These are phyloP conservation scores for Berkeleyomyces basicola DNA, from an alignment of 2,329 filamentous ascomycete species.

Conservation along the genomic window DNA sequence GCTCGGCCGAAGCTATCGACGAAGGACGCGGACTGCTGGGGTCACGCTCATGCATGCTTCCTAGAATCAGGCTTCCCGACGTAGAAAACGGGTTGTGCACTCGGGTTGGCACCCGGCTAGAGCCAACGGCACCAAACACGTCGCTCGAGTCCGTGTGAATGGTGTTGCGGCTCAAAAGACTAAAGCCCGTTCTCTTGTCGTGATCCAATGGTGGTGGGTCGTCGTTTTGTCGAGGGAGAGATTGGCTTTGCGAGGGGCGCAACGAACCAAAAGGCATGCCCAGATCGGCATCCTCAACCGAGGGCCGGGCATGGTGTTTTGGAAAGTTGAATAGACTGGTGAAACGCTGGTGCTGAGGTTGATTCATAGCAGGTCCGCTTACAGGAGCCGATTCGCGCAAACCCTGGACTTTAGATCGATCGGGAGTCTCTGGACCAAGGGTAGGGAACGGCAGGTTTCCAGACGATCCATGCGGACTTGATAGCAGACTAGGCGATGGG, in stretches of 20 bases:
- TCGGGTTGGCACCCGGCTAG: slow-evolving; percentile 25
- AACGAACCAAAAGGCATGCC: slow-evolving; percentile 52
- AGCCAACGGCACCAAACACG: slow-evolving; percentile 18
- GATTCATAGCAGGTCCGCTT: slow-evolving; percentile 26
- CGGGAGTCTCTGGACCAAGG: slow-evolving; percentile 10
- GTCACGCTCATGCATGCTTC: slow-evolving; percentile 39
- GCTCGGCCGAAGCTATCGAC: slow-evolving; percentile 51
- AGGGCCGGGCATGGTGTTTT: slow-evolving; percentile 35
- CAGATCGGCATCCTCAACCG: slow-evolving; percentile 30
- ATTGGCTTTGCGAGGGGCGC: slow-evolving; percentile 59
- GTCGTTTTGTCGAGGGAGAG: slow-evolving; percentile 48
- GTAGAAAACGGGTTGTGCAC: slow-evolving; percentile 34
- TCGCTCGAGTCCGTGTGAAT: slow-evolving; percentile 29
- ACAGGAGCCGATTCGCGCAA: slow-evolving; percentile 17
- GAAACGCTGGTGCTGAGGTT: slow-evolving; percentile 22
- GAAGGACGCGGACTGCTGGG: slow-evolving; percentile 46
- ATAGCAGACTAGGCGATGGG: slow-evolving; percentile 38
- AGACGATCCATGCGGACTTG: slow-evolving; percentile 45
- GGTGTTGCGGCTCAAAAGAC: slow-evolving; percentile 43
- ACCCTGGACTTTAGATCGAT: slow-evolving; percentile 10
- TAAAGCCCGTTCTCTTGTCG: slow-evolving; percentile 28
- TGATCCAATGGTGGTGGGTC: slow-evolving; percentile 23
- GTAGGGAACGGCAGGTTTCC: slow-evolving; percentile 39
- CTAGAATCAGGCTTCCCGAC: slow-evolving; percentile 30
- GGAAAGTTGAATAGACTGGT: slow-evolving; percentile 37